phyloP scores from a whole-genome alignment of 2,329 filamentous ascomycete species.

The Thielaviopsis punctulata region DNA sequence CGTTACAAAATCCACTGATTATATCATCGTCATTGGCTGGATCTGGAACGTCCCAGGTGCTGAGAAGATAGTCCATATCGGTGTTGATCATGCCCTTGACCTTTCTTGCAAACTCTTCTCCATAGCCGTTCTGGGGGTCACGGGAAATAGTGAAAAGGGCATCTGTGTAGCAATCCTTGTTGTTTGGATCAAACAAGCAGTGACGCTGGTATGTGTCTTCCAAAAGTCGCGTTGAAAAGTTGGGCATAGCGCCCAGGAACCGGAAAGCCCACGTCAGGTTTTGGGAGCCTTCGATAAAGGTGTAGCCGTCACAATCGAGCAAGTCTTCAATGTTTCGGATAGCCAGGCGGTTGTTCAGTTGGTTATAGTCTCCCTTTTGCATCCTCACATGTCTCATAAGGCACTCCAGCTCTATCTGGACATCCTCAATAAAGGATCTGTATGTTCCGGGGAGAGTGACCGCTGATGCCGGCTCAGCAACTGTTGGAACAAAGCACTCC shows the following conservation, averaged over 20 bases:
- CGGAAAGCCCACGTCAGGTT: conserved; percentile 11
- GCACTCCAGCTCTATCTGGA: conserved; percentile 31
- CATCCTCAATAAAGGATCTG: conserved; percentile 32
- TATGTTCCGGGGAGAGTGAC: conserved; percentile 23
- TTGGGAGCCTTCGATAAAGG: conserved; percentile 10
- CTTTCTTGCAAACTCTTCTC: conserved; percentile 9
- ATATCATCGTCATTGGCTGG: conserved; percentile 14
- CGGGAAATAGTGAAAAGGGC: conserved; percentile 11
- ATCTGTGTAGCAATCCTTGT: conserved; percentile 12
- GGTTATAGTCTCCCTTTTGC: conserved; percentile 17
- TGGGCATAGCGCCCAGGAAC: conserved; percentile 22
- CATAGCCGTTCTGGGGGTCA: conserved; percentile 8
- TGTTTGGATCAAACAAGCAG: conserved; percentile 4
- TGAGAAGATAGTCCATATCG: conserved; percentile 12
- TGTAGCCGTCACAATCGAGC: conserved; percentile 18
- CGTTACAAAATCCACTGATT: conserved; percentile 13
- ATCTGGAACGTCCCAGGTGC: conserved; percentile 13
- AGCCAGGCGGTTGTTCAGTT: conserved; percentile 16
- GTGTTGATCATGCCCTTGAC: conserved; percentile 10
- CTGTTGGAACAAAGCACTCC: conserved; percentile 22
- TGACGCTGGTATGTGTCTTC: conserved; percentile 12
- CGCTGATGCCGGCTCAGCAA: conserved; percentile 14
- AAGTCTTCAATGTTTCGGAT: conserved; percentile 18
- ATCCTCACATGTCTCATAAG: conserved; percentile 18
- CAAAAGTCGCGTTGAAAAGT: conserved; percentile 13